Conservation (phyloP, 176 grass and related monocot species). For the Lolium perenne region DNA sequence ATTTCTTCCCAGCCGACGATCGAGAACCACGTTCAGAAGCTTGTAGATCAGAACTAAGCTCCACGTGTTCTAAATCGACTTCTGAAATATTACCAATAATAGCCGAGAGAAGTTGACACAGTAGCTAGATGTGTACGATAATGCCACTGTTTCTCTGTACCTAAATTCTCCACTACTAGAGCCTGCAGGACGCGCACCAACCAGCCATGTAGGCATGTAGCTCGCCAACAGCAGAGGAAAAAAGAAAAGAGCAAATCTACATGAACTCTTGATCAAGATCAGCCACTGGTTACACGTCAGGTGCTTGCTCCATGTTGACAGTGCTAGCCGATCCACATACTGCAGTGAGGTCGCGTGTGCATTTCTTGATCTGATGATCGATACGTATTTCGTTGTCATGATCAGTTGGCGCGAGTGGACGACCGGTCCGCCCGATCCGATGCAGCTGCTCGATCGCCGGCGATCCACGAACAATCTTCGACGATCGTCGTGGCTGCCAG, state of each 20-base stretch:
- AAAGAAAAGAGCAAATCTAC: not conserved
- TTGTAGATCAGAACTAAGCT: too few species aligned
- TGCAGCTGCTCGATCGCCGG: not conserved
- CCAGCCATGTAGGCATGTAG: not conserved
- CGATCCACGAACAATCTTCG: too few species aligned
- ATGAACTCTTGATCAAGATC: not conserved
- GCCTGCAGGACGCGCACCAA: not conserved
- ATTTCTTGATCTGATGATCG: not conserved
- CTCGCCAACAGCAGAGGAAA: too few species aligned
- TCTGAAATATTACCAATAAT: too few species aligned
- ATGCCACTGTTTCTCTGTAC: not conserved
- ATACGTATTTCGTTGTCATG: not conserved
- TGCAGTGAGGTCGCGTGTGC: not conserved
- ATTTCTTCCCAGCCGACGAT: too few species aligned
- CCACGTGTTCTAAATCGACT: too few species aligned
- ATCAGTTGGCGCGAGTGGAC: not conserved
- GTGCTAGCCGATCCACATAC: not conserved
- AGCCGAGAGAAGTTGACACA: too few species aligned
- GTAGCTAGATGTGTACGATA: not conserved
- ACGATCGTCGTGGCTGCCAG: too few species aligned
- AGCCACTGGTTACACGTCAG: not conserved
- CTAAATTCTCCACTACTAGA: conserved; percentile 26
- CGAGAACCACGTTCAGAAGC: too few species aligned
- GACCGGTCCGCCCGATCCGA: not conserved
- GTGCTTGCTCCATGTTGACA: not conserved